Evolutionary conservation across 768 basidiomycete species (phyloP).

Genomic region (Amanita polypyramis): DNA sequence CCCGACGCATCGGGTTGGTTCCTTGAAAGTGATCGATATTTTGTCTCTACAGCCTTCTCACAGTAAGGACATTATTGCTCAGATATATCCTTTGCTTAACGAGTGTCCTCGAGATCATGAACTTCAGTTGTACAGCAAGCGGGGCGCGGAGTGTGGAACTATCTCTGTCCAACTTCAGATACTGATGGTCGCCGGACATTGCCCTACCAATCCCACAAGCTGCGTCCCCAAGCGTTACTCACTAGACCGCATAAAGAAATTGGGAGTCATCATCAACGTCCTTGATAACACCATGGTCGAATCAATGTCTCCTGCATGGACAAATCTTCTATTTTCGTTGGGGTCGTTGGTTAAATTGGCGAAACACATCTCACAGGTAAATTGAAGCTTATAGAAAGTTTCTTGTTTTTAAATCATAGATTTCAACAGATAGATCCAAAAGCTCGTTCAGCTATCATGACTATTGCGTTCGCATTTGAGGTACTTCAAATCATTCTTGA

Average conservation of each 20-base stretch:
- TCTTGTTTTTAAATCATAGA: neutral
- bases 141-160: neutral
- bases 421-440: neutral
- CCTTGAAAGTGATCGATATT: neutral
- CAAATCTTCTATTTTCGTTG: neutral
- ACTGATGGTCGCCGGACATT: too few relatives aligned
- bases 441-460: neutral
- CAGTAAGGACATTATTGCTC: neutral
- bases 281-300: neutral
- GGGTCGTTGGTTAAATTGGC: neutral
- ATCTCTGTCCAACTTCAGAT: neutral
- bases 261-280: neutral
- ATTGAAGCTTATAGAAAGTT: neutral
- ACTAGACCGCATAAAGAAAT: neutral
- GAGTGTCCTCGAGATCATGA: neutral
- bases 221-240: neutral
- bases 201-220: neutral
- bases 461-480: conserved; percentile 1
- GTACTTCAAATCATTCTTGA: neutral
- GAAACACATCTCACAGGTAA: neutral
- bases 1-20: neutral
- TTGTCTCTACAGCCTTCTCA: neutral
- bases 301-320: conserved; percentile 1
- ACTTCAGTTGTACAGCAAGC: neutral
- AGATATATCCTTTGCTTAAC: neutral